These are phyloP conservation scores for Schoenoplectus triqueter DNA, from an alignment of 202 grass and related monocot species.

Conservation along the genomic window DNA sequence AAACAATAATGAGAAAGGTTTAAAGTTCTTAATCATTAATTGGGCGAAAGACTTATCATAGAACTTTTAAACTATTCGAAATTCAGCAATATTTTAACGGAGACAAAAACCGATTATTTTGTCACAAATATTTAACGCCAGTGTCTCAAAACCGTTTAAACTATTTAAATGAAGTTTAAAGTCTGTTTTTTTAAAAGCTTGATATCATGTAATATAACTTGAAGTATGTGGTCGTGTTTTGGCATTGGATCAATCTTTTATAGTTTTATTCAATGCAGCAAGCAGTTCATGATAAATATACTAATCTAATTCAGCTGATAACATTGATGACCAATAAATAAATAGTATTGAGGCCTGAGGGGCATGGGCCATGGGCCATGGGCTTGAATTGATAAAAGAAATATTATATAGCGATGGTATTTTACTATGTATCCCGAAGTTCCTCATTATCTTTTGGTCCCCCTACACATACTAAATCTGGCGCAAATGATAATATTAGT, in stretches of 20 bases:
- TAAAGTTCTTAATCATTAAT: too few relatives aligned
- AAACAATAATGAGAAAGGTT: too few relatives aligned
- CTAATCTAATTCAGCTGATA: neutral
- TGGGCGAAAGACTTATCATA: too few relatives aligned
- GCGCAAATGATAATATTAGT: neutral
- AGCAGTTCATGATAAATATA: neutral
- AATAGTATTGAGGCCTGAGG: neutral
- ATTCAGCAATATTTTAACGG: too few relatives aligned
- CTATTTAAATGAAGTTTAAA: too few relatives aligned
- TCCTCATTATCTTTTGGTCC: slow-evolving; percentile 14
- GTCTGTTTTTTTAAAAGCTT: too few relatives aligned
- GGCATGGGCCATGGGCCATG: too few relatives aligned
- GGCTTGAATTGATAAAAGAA: neutral
- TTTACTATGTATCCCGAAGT: slow-evolving; percentile 28
- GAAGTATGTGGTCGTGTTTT: neutral
- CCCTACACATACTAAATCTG: slow-evolving; percentile 19
- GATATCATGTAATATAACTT: slow-evolving; percentile 1
- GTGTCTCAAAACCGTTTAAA: too few relatives aligned
- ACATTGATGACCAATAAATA: slow-evolving; percentile 3
- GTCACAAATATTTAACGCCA: too few relatives aligned
- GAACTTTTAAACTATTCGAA: too few relatives aligned
- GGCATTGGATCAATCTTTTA: neutral
- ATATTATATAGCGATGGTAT: slow-evolving; percentile 9
- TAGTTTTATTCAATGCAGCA: slow-evolving; percentile 2
- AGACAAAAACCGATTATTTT: too few relatives aligned